A percentile compares a stretch with the other conserved stretches of the same genome.
These are phyloP conservation scores for Aspergillus diversus DNA, from an alignment of 495 filamentous ascomycete genomes.

Conservation along the genomic window DNA sequence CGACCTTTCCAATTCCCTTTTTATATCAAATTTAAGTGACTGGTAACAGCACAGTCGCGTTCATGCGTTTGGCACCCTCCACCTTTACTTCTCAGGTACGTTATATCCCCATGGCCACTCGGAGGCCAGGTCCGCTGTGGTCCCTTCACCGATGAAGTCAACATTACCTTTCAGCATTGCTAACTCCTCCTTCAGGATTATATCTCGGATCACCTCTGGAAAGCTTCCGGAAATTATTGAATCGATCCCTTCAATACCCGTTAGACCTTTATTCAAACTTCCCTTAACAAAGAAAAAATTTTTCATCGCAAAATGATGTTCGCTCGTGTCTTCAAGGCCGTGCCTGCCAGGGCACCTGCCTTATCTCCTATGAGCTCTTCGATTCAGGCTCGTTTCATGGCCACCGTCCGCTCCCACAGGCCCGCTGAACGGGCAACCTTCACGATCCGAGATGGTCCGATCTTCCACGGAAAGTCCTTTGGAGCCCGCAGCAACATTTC, in stretches of 20 bases:
- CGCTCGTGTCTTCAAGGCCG: slow-evolving; percentile 63
- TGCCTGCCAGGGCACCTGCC: slow-evolving; percentile 56
- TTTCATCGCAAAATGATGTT: slow-evolving; percentile 62
- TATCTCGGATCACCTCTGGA: slow-evolving; percentile 99
- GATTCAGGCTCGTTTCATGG: slow-evolving; percentile 64
- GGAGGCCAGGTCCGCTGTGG: not conserved
- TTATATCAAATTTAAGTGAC: slow-evolving; percentile 34
- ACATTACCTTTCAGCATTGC: slow-evolving; percentile 14
- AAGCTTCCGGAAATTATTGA: slow-evolving; percentile 78
- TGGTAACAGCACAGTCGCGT: slow-evolving; percentile 59
- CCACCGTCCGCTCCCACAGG: slow-evolving; percentile 67
- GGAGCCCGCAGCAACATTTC: slow-evolving; percentile 90
- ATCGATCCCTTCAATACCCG: slow-evolving; percentile 29
- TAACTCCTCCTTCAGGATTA: slow-evolving; percentile 69
- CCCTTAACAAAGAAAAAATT: slow-evolving; percentile 33
- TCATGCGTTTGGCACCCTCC: slow-evolving; percentile 94
- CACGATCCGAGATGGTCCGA: slow-evolving; percentile 92
- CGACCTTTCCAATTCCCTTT: slow-evolving; percentile 2
- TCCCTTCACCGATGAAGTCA: not conserved
- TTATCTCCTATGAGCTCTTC: slow-evolving; percentile 51
- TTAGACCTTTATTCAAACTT: slow-evolving; percentile 5
- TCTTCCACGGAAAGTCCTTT: slow-evolving; percentile 92
- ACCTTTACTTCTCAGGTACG: slow-evolving; percentile 97
- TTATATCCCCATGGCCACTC: slow-evolving; percentile 16
- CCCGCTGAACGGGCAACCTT: slow-evolving; percentile 84